Conservation (phyloP, 208 protist species). For the Lotmaria passim region DNA sequence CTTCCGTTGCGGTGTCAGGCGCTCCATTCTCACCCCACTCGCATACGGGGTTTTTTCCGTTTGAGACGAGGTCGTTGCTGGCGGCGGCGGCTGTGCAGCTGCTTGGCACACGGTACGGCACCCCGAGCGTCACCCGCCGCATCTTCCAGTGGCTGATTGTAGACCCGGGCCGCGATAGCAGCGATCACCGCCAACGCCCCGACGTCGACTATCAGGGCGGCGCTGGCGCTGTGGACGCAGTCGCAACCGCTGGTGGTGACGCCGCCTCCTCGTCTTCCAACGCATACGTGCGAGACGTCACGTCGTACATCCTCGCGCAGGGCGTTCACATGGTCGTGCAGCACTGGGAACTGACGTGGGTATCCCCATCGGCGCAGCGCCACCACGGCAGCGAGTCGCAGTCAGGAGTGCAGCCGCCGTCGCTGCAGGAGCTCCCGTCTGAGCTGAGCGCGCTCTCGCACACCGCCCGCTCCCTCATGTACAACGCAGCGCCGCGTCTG, state of each 20-base stretch:
- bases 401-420: background rate
- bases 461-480: conserved; percentile 12
- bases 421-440: background rate
- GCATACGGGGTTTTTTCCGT: conserved; percentile 15
- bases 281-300: conserved; percentile 27
- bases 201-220: background rate
- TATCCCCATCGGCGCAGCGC: no score
- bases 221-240: background rate
- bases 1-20: background rate
- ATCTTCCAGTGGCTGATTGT: conserved; percentile 34
- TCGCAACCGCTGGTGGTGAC: background rate
- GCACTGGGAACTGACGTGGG: conserved; percentile 18
- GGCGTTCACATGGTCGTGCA: conserved; percentile 34
- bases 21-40: background rate
- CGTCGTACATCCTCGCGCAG: conserved; percentile 21
- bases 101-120: conserved; percentile 44
- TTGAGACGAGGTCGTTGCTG: conserved; percentile 47
- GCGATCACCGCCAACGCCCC: background rate
- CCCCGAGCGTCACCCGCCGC: conserved; percentile 32
- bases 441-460: conserved; percentile 19
- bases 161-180: conserved; percentile 1
- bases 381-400: background rate
- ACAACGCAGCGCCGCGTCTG: conserved; percentile 11
- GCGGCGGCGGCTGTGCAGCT: conserved; percentile 57
- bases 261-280: background rate